Percentiles rank a stretch among this genome's conserved stretches.
Evolutionary conservation across 192 early-diverging fungal genomes (phyloP).

Genomic region (Rhizophagus sp.): DNA sequence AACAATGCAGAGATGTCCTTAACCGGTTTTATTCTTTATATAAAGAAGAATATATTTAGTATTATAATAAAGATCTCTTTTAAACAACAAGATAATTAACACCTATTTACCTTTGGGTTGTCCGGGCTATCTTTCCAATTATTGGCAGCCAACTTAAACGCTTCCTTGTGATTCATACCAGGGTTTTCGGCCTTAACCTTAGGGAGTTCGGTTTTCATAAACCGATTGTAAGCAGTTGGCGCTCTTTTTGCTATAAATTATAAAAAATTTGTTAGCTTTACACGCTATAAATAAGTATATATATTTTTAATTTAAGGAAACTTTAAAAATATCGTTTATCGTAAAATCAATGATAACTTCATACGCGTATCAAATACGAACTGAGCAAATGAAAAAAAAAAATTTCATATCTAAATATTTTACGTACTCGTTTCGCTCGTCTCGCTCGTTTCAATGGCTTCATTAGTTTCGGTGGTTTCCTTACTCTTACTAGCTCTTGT

Average conservation of each 20-base stretch:
- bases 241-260: slow-evolving; percentile 5
- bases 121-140: slow-evolving; percentile 45
- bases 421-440: background rate
- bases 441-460: background rate
- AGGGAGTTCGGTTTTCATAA: slow-evolving; percentile 67
- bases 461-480: too few species aligned
- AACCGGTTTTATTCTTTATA: background rate
- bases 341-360: too few species aligned
- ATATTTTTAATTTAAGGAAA: too few species aligned
- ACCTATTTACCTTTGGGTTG: background rate
- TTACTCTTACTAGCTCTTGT: background rate
- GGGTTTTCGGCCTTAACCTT: slow-evolving; percentile 66
- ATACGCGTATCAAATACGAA: too few species aligned
- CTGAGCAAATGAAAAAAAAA: background rate
- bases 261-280: background rate
- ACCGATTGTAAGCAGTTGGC: slow-evolving; percentile 58
- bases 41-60: background rate
- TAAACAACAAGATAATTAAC: too few species aligned
- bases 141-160: slow-evolving; percentile 63
- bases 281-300: too few species aligned
- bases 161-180: slow-evolving; percentile 61
- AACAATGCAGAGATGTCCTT: background rate
- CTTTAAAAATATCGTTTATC: too few species aligned
- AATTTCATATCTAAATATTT: background rate
- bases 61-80: too few species aligned